Percentiles rank a stretch among this genome's conserved stretches.
phyloP scores from a whole-genome alignment of 177 flowering plant species.

The Vitis hybrid region DNA sequence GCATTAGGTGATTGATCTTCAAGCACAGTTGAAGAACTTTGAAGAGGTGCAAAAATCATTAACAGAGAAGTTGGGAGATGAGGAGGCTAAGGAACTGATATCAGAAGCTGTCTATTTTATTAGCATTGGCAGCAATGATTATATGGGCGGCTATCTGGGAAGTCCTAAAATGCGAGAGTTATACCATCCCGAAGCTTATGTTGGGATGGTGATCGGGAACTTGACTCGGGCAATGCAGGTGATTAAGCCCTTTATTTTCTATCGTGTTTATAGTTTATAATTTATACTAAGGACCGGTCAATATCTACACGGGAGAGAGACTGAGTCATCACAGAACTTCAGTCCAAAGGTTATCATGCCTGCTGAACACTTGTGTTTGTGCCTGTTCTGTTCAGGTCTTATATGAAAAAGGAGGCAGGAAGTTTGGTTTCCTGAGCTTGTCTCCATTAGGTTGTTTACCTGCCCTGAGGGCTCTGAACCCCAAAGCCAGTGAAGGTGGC shows the following conservation, averaged over 20 bases:
- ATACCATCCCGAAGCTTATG: constrained; percentile 31
- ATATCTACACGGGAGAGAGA: too few relatives aligned
- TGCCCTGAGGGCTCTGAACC: constrained; percentile 45
- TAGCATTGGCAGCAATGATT: constrained; percentile 60
- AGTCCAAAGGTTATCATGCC: too few relatives aligned
- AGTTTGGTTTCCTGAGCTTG: constrained; percentile 55
- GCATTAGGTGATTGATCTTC: constrained; percentile 44
- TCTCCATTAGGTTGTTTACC: constrained; percentile 58
- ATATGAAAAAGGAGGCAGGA: constrained; percentile 54
- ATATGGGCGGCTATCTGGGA: constrained; percentile 49
- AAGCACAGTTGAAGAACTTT: constrained; percentile 42
- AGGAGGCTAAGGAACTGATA: constrained; percentile 29
- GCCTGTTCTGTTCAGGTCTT: constrained; percentile 25
- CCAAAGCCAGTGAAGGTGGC: constrained; percentile 30
- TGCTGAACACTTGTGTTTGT: not conserved
- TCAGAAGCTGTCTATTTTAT: constrained; percentile 55
- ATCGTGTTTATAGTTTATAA: too few relatives aligned
- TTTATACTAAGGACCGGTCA: too few relatives aligned
- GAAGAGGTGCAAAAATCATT: constrained; percentile 40
- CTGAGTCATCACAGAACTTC: too few relatives aligned
- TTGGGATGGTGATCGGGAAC: constrained; percentile 55
- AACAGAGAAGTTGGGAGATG: constrained; percentile 34
- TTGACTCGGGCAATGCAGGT: constrained; percentile 48
- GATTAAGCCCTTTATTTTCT: constrained; percentile 5
- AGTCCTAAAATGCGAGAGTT: constrained; percentile 36